Evolutionary conservation across 2,329 filamentous ascomycete genomes (phyloP), one percentile per base, ranked within the genome.

Genomic region (Lecanoromycetidae sp.): DNA sequence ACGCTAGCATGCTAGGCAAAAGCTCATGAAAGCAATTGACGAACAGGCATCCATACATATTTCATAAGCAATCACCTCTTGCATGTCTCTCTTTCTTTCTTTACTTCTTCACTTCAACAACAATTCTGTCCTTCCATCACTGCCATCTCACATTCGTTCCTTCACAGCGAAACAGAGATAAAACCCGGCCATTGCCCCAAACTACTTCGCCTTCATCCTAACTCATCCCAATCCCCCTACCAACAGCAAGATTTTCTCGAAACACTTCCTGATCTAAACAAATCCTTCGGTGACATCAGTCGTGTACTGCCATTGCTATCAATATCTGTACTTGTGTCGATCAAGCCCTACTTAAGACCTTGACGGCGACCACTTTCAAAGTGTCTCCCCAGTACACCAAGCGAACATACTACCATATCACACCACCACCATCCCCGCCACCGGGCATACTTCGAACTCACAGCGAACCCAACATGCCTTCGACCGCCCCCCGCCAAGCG

Each of bases 401-500:
- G 9, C 39, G 32, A 3, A 38, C 36, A 29, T 47, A 46, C 19
- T 49, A 52, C 39, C 33, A 36, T 26, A 34, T n/a, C 26, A 17
- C 42, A 44, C 27, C 32, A 22, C 44, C 33, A 46, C 22, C 20
- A 38, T 25, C 38, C 25, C 23, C 38, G 12, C 39, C 39, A n/a
- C 36, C 34, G 23, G n/a, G 3, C 15, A 30, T 27, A 5, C 30
- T 37, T 37, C 27, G 13, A 43, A 29, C 22, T 22, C 33, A 32
- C n/a, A 13, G 15, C 12, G 23, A 29, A 30, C 25, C 44, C 25
- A 44, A 30, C 53, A 62, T 42, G 56, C 61, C 29, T 55, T 52
- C 17, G 38, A 49, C 30, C 45, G 52, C 20, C 56, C 58, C 30
- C 54, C 57, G 35, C 54, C 57, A 50, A 20, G 53, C 48, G 10